Evolutionary conservation across 164 flowering plant species (phyloP).

Genomic region (Umbilicus rupestris): DNA sequence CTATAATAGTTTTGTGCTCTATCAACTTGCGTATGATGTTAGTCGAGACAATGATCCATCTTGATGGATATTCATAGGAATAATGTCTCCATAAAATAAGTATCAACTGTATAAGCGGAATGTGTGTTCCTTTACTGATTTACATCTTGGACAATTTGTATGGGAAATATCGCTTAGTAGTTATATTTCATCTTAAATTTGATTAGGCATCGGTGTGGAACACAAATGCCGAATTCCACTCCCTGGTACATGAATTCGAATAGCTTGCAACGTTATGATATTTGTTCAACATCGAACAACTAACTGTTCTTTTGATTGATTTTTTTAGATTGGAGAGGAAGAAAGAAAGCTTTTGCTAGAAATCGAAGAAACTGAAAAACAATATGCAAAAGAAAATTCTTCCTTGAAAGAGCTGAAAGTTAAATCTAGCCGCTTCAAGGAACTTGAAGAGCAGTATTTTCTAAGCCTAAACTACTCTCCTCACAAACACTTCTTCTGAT

Average conservation of each 20-base stretch:
- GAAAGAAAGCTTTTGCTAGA: conserved; percentile 81
- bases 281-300: neutral
- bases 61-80: no score
- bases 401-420: conserved; percentile 69
- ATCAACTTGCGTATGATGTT: no score
- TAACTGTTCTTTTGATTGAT: neutral
- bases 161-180: no score
- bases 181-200: no score
- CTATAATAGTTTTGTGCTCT: no score
- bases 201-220: no score
- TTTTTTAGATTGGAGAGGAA: conserved; percentile 80
- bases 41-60: no score
- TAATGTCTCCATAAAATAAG: neutral
- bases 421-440: conserved; percentile 69
- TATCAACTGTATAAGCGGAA: neutral
- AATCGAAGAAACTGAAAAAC: conserved; percentile 78
- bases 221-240: neutral
- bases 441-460: conserved; percentile 75
- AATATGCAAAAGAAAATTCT: conserved; percentile 55
- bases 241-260: neutral
- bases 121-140: neutral
- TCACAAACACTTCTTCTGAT: neutral
- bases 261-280: neutral
- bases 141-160: no score
- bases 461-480: neutral